Base-by-base conservation (phyloP, 2,329 filamentous ascomycete genomes). In the Hypoxylon sp. region DNA sequence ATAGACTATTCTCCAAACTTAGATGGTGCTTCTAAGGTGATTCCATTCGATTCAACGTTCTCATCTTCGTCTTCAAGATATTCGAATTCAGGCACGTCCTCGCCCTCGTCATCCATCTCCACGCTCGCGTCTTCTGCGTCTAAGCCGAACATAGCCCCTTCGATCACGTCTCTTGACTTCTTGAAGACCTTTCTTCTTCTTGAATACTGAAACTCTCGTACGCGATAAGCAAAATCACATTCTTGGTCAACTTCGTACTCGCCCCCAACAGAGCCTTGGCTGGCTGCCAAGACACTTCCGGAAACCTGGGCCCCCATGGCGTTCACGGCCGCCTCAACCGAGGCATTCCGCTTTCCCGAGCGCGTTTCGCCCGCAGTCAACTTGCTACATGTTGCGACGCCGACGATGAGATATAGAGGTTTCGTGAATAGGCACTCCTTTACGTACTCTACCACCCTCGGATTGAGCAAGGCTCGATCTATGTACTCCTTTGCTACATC, bases 31-130 rank as follows among this genome's bases (percentile, higher is more conserved):
- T 42, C 44, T 22, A 59, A 22, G 14, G 37, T 59, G 0, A 59
- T 1, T 13, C 56, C 56, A 4, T 8, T n/a, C 2, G 56, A 49
- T 6, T 59, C 56, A 27, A 49, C 3, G 17, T 27, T 48, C 22
- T 49, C 56, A 17, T 59, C 56, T 30, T 59, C 56, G n/a, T 59
- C 56, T n/a, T 59, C 56, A 40, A 59, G 22, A 49, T 59, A 59
- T 22, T 59, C 56, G 8, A 59, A 59, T 7, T 59, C 11, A 17
- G 56, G 42, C 6, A 59, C 44, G 6, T 59, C 56, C 14, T 59
- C 55, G 10, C 27, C 42, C 11, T 49, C 56, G 3, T 49, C 56
- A n/a, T 59, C 56, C 8, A 10, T n/a, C 20, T 27, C 20, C 6
- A 13, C 17, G 25, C 31, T 14, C n/a, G 30, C 11, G 14, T 50